A percentile compares a stretch with the other conserved stretches of the same genome.
Evolutionary conservation across 1,139 yeast species (phyloP).

Genomic region (Saccharomyces hybrid): DNA sequence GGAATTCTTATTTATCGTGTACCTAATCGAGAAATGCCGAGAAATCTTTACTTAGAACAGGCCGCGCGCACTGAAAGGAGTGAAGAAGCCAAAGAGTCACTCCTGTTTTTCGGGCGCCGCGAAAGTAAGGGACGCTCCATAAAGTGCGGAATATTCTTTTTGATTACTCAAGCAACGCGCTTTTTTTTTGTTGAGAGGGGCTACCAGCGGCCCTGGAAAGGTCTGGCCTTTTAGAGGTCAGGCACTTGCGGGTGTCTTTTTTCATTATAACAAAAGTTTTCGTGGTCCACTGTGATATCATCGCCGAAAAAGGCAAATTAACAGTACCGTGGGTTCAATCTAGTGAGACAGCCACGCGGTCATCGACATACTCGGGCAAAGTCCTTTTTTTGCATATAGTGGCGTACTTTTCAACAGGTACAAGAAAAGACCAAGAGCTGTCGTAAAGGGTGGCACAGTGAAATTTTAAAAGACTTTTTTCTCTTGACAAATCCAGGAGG

Average conservation of each 20-base stretch:
- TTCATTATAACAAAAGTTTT: not conserved
- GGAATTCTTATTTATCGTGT: not conserved
- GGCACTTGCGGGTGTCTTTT: not conserved
- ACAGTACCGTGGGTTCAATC: not conserved
- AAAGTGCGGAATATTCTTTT: not conserved
- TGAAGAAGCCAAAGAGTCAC: not conserved
- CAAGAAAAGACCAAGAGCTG: not conserved
- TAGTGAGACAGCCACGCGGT: not conserved
- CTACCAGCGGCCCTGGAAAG: not conserved
- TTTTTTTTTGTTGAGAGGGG: not conserved
- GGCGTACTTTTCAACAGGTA: not conserved
- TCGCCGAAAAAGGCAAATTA: not conserved
- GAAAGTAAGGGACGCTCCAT: not conserved
- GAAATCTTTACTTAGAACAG: not conserved
- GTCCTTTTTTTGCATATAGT: not conserved
- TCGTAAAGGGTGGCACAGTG: not conserved
- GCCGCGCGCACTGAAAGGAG: not conserved
- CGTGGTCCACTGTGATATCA: not conserved
- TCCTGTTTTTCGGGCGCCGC: not conserved
- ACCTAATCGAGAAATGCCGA: not conserved
- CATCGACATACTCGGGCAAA: not conserved
- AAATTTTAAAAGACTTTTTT: not conserved
- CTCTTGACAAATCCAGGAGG: not conserved
- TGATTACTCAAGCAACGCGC: not conserved
- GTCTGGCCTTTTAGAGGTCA: not conserved